phyloP scores from a whole-genome alignment of 2,329 filamentous ascomycete genomes.

The Chaetomium globosum region DNA sequence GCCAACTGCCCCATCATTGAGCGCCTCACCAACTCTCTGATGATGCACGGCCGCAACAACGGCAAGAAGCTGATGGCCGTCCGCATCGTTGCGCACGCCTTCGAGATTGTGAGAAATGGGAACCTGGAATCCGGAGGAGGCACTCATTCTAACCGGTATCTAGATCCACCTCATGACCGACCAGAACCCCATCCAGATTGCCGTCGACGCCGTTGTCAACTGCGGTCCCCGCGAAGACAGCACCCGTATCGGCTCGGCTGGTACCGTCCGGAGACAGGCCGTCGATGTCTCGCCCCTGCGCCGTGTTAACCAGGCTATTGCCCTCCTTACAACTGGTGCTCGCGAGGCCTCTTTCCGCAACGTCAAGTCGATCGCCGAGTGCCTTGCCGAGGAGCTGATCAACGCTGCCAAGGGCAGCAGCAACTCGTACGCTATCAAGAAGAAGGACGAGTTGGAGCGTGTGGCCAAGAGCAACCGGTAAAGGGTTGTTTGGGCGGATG shows the following conservation, averaged over 20 bases:
- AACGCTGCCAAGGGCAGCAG: slow-evolving; percentile 99
- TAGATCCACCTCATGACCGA: slow-evolving; percentile 99
- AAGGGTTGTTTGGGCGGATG: slow-evolving; percentile 49
- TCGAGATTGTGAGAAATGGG: slow-evolving; percentile 80
- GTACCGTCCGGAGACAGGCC: slow-evolving; percentile 99
- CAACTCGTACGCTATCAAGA: slow-evolving; percentile 99
- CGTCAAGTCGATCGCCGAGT: slow-evolving; percentile 99
- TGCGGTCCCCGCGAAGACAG: slow-evolving; percentile 99
- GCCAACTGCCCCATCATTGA: slow-evolving; percentile 99
- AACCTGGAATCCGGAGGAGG: background rate
- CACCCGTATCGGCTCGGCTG: slow-evolving; percentile 98
- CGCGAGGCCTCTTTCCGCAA: slow-evolving; percentile 99
- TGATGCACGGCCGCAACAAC: slow-evolving; percentile 99
- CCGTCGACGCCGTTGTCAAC: slow-evolving; percentile 99
- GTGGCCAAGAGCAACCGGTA: slow-evolving; percentile 99
- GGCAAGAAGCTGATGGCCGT: slow-evolving; percentile 99
- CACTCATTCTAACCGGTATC: slow-evolving; percentile 39
- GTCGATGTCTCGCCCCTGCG: slow-evolving; percentile 99
- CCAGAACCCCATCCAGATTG: slow-evolving; percentile 99
- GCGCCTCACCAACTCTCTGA: slow-evolving; percentile 99
- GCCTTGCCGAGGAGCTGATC: slow-evolving; percentile 99
- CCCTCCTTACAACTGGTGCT: slow-evolving; percentile 97
- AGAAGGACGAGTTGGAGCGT: slow-evolving; percentile 99
- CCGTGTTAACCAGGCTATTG: slow-evolving; percentile 99
- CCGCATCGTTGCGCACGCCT: slow-evolving; percentile 97